Evolutionary conservation across 345 rosid species (phyloP).

Genomic region (Boechera stricta): DNA sequence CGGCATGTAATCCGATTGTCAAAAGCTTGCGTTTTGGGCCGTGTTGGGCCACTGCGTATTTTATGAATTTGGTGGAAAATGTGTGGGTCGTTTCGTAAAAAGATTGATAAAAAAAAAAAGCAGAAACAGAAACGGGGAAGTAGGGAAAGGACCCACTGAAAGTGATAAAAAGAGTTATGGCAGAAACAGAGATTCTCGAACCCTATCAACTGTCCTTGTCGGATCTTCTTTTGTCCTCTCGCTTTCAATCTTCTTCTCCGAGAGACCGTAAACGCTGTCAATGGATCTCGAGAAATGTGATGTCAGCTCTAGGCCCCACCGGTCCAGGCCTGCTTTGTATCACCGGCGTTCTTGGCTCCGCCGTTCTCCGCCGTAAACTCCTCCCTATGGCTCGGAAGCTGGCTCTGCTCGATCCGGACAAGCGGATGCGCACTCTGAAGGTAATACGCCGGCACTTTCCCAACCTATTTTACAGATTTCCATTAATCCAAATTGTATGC

Average conservation of each 20-base stretch:
- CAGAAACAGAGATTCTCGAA: constrained; percentile 52
- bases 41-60: constrained; percentile 3
- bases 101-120: no score
- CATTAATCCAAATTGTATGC: neutral
- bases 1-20: neutral
- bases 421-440: constrained; percentile 67
- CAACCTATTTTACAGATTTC: neutral
- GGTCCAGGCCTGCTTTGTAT: constrained; percentile 82
- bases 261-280: constrained; percentile 48
- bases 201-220: constrained; percentile 61
- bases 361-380: constrained; percentile 64
- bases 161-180: constrained; percentile 29
- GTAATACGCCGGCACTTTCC: constrained; percentile 36
- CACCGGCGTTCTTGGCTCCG: constrained; percentile 59
- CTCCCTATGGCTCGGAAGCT: constrained; percentile 71
- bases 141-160: neutral
- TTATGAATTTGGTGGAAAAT: neutral
- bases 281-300: constrained; percentile 48
- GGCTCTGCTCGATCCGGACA: constrained; percentile 64
- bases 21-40: constrained; percentile 1
- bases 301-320: constrained; percentile 72
- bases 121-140: neutral
- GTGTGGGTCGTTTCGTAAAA: constrained; percentile 1
- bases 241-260: constrained; percentile 4
- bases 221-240: constrained; percentile 57